Base-by-base conservation (phyloP, 2,329 filamentous ascomycete species). In the Sphaerulina populicola region DNA sequence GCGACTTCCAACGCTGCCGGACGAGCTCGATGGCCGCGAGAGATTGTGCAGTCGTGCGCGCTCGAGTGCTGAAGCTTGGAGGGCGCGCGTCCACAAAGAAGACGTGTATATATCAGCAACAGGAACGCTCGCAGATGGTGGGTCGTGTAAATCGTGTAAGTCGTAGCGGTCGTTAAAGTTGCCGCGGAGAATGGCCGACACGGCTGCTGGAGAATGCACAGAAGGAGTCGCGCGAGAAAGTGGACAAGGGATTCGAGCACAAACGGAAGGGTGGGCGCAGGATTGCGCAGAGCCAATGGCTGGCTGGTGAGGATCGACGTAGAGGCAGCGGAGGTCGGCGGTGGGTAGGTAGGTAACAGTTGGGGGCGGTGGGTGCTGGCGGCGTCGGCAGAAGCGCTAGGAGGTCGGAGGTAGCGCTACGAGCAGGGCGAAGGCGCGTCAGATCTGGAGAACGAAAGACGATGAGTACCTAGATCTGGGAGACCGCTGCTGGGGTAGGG, bases 81-180 rank as follows among this genome's bases (percentile, higher is more conserved):
- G 72, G 66, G 74, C 72, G 68, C 69, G 73, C 62, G 60, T 69
- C 68, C 68, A 70, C 71, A 67, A 71, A 64, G 61, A 71, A 68
- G 63, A 77, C 73, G 76, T 78, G 64, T 73, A 71, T 58, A 69
- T 37, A 14, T 11, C 29, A 35, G 42, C 39, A 41, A 48, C 45
- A 35, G 31, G 4, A 1, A 9, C 31, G 4, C 31, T 35, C 23
- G 45, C 23, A 48, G 45, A 29, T 48, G 37, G 40, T 31, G 15
- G 30, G 31, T 50, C 40, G 40, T 44, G 47, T 21, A n/a, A 66
- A 68, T 78, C 75, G 75, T 79, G 67, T 58, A 60, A 58, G 59
- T 77, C 75, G 76, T 78, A 65, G 67, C 69, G 68, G 70, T 78
- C 74, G 74, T 78, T 69, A 77, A 70, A 67, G 48, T 64, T 63